Conservation (phyloP, 1,139 yeast genomes). For the Candida labiduridarum region DNA sequence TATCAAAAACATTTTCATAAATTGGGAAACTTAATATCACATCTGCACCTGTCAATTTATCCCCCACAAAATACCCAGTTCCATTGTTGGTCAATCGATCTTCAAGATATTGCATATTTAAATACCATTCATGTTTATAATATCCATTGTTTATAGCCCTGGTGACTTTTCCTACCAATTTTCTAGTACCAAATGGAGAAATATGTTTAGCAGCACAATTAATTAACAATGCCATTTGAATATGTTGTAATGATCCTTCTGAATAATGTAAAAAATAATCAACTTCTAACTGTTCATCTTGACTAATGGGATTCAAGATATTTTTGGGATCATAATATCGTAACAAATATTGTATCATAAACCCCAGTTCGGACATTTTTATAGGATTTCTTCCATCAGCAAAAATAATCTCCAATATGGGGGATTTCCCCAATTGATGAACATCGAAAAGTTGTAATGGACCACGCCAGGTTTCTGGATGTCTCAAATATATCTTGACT, state of each 20-base stretch:
- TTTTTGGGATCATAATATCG: slow-evolving; percentile 41
- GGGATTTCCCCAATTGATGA: slow-evolving; percentile 61
- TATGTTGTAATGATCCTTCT: no score
- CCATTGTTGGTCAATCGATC: slow-evolving; percentile 37
- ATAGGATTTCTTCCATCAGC: slow-evolving; percentile 43
- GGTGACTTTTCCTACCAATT: slow-evolving; percentile 25
- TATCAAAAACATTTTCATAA: slow-evolving; percentile 28
- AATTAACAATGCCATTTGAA: slow-evolving; percentile 38
- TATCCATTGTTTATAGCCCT: slow-evolving; percentile 39
- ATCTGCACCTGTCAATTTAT: slow-evolving; percentile 61
- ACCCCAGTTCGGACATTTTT: slow-evolving; percentile 49
- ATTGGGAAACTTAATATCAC: slow-evolving; percentile 47
- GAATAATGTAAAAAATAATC: slow-evolving; percentile 49
- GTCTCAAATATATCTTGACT: slow-evolving; percentile 50
- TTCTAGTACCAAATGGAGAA: slow-evolving; percentile 52
- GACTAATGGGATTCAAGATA: slow-evolving; percentile 32
- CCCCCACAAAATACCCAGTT: slow-evolving; percentile 56
- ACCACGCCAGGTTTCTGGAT: slow-evolving; percentile 44
- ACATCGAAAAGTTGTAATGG: slow-evolving; percentile 49
- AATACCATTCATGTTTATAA: slow-evolving; percentile 42
- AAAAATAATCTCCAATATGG: slow-evolving; percentile 48
- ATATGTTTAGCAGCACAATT: slow-evolving; percentile 38
- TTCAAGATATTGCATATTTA: slow-evolving; percentile 46
- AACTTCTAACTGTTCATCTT: slow-evolving; percentile 24
- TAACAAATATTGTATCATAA: slow-evolving; percentile 48